phyloP scores from a whole-genome alignment of 1,284 basidiomycete genomes.

The Naganishia cerealis region DNA sequence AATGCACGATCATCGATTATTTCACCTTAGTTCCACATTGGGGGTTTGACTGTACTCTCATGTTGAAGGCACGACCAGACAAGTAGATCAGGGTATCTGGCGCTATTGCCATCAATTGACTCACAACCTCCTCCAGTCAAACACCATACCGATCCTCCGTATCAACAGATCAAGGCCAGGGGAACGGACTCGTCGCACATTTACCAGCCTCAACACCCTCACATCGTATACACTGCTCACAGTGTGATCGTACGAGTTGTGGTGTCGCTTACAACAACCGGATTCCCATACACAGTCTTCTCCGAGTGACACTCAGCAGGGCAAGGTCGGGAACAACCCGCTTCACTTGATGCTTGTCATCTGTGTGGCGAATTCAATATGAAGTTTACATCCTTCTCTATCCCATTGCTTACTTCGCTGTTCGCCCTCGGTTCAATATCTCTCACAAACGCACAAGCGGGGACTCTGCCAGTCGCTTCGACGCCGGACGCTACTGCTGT shows the following conservation, averaged over 20 bases:
- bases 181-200: background rate
- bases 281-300: background rate
- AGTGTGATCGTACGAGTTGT: background rate
- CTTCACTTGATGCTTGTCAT: background rate
- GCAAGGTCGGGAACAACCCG: background rate
- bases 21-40: slow-evolving; percentile 3
- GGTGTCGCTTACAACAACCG: background rate
- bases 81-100: background rate
- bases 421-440: slow-evolving; percentile 8
- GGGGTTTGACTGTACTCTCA: too few relatives aligned
- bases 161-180: background rate
- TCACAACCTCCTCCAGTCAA: background rate
- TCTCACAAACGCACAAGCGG: background rate
- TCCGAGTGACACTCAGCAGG: background rate
- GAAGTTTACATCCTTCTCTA: slow-evolving; percentile 11
- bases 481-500: background rate
- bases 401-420: background rate
- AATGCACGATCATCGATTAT: too few relatives aligned
- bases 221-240: background rate
- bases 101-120: background rate
- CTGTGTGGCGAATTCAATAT: background rate
- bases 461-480: background rate
- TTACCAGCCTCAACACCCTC: background rate
- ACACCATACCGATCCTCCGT: background rate
- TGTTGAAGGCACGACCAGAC: background rate